Conservation (phyloP, 768 basidiomycete species). For the Suillus lakei region DNA sequence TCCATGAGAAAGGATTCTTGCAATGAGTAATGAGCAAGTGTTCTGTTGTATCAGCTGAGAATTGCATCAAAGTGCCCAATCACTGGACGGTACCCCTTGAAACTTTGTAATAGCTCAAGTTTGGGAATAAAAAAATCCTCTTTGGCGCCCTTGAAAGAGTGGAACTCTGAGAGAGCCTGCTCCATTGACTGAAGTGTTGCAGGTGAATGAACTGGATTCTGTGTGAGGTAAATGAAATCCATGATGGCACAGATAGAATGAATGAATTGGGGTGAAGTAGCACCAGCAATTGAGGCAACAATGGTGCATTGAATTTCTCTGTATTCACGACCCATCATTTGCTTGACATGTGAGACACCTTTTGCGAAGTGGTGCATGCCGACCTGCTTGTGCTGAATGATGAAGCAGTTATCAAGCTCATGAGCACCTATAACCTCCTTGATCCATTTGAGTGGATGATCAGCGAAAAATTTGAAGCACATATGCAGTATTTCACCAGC, state of each 20-base stretch:
- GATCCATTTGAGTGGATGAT: conserved; percentile 46
- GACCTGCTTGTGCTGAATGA: conserved; percentile 38
- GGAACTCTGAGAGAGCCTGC: conserved; percentile 4
- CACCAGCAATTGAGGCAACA: conserved; percentile 38
- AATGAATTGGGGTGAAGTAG: conserved; percentile 34
- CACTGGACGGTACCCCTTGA: conserved; percentile 18
- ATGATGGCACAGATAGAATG: conserved; percentile 37
- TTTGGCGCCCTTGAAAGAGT: conserved; percentile 3
- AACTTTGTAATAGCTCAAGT: conserved; percentile 40
- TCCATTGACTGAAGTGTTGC: background rate
- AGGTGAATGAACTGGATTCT: conserved; percentile 30
- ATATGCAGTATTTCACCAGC: conserved; percentile 44
- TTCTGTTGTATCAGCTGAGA: conserved; percentile 40
- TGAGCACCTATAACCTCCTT: conserved; percentile 30
- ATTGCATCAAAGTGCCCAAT: conserved; percentile 37
- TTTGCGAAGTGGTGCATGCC: conserved; percentile 42
- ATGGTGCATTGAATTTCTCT: conserved; percentile 41
- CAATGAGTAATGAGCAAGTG: conserved; percentile 36
- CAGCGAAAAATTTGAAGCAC: conserved; percentile 21
- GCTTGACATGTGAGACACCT: conserved; percentile 44
- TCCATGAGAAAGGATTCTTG: conserved; percentile 32
- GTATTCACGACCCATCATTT: conserved; percentile 45
- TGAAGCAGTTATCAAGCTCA: conserved; percentile 42
- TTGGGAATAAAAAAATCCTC: conserved; percentile 43
- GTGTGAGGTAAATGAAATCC: conserved; percentile 42